Percentiles rank a stretch among this genome's conserved stretches.
Evolutionary conservation across 169 alveolate species (phyloP).

Genomic region (Eimeria necatrix): DNA sequence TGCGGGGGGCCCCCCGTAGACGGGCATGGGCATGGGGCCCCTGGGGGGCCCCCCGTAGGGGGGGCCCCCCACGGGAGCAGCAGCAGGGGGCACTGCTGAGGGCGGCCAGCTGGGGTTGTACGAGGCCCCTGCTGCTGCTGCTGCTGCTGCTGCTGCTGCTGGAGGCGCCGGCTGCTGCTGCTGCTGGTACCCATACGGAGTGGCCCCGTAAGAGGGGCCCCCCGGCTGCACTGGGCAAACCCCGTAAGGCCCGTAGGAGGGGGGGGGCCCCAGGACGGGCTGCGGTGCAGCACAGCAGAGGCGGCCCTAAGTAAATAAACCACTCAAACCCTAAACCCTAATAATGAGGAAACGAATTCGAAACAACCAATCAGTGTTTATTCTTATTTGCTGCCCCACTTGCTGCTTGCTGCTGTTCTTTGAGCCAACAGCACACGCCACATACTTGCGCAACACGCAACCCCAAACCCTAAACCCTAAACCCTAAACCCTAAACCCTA

Average conservation of each 20-base stretch:
- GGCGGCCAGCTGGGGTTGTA: not conserved
- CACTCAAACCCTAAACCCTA: not conserved
- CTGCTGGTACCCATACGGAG: conserved; percentile 2
- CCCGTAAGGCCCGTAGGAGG: not conserved
- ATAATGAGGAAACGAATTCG: not conserved
- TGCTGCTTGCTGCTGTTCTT: not conserved
- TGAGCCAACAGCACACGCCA: not conserved
- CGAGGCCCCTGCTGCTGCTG: not conserved
- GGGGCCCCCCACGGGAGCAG: not conserved
- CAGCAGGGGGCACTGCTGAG: no score
- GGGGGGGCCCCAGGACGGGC: not conserved
- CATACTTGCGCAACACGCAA: not conserved
- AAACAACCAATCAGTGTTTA: no score
- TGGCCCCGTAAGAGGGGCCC: not conserved
- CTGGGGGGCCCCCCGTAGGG: not conserved
- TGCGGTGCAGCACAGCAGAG: not conserved
- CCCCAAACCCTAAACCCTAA: conserved; percentile 2
- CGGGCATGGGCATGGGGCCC: not conserved
- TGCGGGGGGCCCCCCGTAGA: not conserved
- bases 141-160: not conserved
- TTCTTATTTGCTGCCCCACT: not conserved
- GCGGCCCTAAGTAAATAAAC: no score
- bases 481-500: conserved; percentile 9
- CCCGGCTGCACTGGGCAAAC: not conserved
- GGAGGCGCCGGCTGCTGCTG: not conserved